phyloP scores from a whole-genome alignment of 2,329 filamentous ascomycete species.

The Parasarocladium wereldwijsianum region DNA sequence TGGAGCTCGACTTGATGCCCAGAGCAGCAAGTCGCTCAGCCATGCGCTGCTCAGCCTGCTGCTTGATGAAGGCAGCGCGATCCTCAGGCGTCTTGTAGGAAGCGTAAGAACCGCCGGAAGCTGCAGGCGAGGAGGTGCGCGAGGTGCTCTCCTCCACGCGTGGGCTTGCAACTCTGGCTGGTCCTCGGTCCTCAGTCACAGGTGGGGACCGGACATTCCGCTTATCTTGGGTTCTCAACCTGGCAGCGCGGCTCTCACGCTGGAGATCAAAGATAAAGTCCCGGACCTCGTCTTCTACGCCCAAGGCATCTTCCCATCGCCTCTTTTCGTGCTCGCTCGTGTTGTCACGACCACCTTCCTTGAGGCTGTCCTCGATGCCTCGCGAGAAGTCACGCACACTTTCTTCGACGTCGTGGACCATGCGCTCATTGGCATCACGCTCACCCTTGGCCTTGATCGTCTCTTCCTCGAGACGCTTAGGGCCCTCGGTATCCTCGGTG shows the following conservation, averaged over 20 bases:
- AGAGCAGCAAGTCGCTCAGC: constrained; percentile 88
- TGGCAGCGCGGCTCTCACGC: constrained; percentile 64
- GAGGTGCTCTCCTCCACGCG: constrained; percentile 38
- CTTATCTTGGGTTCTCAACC: constrained; percentile 46
- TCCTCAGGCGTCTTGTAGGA: constrained; percentile 87
- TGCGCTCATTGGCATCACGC: constrained; percentile 85
- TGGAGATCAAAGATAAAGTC: constrained; percentile 98
- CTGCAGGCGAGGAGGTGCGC: constrained; percentile 28
- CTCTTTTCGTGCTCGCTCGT: constrained; percentile 79
- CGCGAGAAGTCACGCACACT: constrained; percentile 80
- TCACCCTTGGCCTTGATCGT: constrained; percentile 67
- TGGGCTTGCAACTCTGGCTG: constrained; percentile 23
- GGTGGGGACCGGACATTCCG: constrained; percentile 27
- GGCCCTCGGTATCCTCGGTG: constrained; percentile 62
- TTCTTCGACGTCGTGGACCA: constrained; percentile 94
- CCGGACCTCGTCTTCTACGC: constrained; percentile 90
- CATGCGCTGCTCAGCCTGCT: constrained; percentile 94
- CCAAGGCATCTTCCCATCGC: constrained; percentile 89
- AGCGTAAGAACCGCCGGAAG: constrained; percentile 52
- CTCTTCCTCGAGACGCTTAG: constrained; percentile 80
- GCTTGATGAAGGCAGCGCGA: constrained; percentile 87
- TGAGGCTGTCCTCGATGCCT: constrained; percentile 74
- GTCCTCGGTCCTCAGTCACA: constrained; percentile 27
- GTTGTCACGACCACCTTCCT: constrained; percentile 61
- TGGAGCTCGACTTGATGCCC: constrained; percentile 71